phyloP scores from a whole-genome alignment of 192 early-diverging fungal species.

The Spizellomyces punctatus region DNA sequence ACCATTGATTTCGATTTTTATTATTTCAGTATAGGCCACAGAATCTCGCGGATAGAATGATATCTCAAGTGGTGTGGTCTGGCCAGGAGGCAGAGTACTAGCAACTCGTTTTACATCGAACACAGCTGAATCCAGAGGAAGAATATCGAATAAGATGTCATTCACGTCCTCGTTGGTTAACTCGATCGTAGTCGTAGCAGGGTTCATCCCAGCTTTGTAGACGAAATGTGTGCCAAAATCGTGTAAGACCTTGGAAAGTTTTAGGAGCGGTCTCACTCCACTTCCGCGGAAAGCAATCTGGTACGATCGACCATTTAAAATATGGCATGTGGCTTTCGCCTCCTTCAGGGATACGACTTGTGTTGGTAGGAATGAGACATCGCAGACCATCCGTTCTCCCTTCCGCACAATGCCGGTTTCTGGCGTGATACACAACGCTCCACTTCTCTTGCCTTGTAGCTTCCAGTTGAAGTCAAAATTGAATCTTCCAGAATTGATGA shows the following conservation, averaged over 20 bases:
- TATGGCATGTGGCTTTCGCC: constrained; percentile 52
- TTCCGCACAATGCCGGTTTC: constrained; percentile 56
- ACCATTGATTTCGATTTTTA: constrained; percentile 60
- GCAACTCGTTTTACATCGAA: constrained; percentile 48
- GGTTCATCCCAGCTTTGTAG: constrained; percentile 42
- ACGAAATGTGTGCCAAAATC: constrained; percentile 62
- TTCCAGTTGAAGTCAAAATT: constrained; percentile 66
- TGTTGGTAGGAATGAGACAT: constrained; percentile 49
- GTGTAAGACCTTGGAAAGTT: constrained; percentile 35
- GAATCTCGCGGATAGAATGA: constrained; percentile 54
- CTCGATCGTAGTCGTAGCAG: constrained; percentile 37
- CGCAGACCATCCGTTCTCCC: constrained; percentile 55
- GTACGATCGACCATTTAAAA: constrained; percentile 55
- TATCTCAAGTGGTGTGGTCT: constrained; percentile 41
- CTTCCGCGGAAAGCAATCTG: constrained; percentile 48
- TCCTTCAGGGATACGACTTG: constrained; percentile 39
- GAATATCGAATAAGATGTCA: constrained; percentile 52
- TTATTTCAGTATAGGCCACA: constrained; percentile 46
- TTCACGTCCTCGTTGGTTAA: constrained; percentile 56
- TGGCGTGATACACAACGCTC: constrained; percentile 42
- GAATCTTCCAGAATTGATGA: constrained; percentile 60
- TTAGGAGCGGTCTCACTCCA: constrained; percentile 49
- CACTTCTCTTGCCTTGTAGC: constrained; percentile 25
- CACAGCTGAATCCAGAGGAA: constrained; percentile 18
- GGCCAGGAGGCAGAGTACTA: constrained; percentile 41